Evolutionary conservation across 2,329 filamentous ascomycete species (phyloP).

Genomic region (Exserohilum turcica): DNA sequence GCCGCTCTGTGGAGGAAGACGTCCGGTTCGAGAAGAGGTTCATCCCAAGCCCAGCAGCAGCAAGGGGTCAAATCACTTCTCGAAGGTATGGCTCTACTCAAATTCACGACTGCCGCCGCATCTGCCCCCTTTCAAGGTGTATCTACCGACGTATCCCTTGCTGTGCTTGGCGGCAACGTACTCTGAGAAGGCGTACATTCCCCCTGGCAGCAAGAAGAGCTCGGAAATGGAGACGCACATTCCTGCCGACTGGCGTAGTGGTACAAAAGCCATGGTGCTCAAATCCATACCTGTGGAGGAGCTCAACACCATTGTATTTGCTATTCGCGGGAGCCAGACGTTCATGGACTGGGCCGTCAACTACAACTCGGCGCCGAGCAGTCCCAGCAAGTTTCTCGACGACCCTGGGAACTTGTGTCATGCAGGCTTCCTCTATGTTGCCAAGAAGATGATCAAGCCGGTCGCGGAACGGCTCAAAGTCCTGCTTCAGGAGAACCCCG

Average conservation of each 20-base stretch:
- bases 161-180: slow-evolving; percentile 80
- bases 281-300: slow-evolving; percentile 80
- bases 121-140: slow-evolving; percentile 71
- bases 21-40: slow-evolving; percentile 19
- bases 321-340: slow-evolving; percentile 78
- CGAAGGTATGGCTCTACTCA: slow-evolving; percentile 77
- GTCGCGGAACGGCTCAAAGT: slow-evolving; percentile 72
- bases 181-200: slow-evolving; percentile 73
- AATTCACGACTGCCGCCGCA: slow-evolving; percentile 75
- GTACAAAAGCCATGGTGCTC: slow-evolving; percentile 85
- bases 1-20: slow-evolving; percentile 19
- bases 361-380: slow-evolving; percentile 69
- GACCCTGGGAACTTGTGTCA: slow-evolving; percentile 79
- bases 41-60: slow-evolving; percentile 20
- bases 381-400: slow-evolving; percentile 74
- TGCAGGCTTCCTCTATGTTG: slow-evolving; percentile 77
- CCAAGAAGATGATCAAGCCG: slow-evolving; percentile 73
- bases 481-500: slow-evolving; percentile 73
- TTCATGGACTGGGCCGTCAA: slow-evolving; percentile 90
- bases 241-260: slow-evolving; percentile 70
- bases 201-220: slow-evolving; percentile 58
- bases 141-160: slow-evolving; percentile 76
- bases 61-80: slow-evolving; percentile 56
- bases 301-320: slow-evolving; percentile 79
- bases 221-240: slow-evolving; percentile 72